Base-by-base conservation (phyloP, 306 rosid species). In the Calophaca sinica region DNA sequence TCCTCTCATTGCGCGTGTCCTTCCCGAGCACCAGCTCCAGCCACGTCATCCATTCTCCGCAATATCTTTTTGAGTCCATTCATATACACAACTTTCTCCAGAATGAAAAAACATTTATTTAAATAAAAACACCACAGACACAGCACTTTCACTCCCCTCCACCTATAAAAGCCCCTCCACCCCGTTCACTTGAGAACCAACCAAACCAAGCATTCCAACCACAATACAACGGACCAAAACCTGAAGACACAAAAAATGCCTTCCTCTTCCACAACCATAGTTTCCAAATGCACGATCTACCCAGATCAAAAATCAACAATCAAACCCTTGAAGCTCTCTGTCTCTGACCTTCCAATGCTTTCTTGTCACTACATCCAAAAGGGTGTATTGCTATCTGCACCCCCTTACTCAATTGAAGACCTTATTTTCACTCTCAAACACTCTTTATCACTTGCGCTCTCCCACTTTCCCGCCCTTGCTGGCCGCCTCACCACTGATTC, bases 281-380 rank as follows among this genome's bases (percentile, higher is more conserved):
- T 90, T 26, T 93, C 96, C 8, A 85, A 85, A 83, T 90, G 88
- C 74, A 82, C 76, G 0, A 44, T 93, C 44, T 79, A 60, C 33
- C 98, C 96, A 1, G 76, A 79, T 51, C 87, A 81, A 4, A 82
- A 76, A 72, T 90, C 98, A 50, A n/a, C 81, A 5, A 15, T 83
- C 4, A 80, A 85, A 58, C 76, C 89, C 0, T 79, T 93, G 1
- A 89, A 81, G 67, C 96, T 90, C 69, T 90, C 94, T 0, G 96
- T 93, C 35, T 90, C 96, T 2, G 98, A 93, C 52, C 88, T 93
- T 2, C 98, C 98, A 2, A 90, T 93, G 98, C 90, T 93, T 48
- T 90, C 98, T 0, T 90, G 96, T 62, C 98, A 93, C 41, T 93
- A 93, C 80, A 93, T 93, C 55, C 98, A 93, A 38, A 93, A 93